phyloP scores from a whole-genome alignment of 495 filamentous ascomycete species.

The Aspergillus kassunensis region DNA sequence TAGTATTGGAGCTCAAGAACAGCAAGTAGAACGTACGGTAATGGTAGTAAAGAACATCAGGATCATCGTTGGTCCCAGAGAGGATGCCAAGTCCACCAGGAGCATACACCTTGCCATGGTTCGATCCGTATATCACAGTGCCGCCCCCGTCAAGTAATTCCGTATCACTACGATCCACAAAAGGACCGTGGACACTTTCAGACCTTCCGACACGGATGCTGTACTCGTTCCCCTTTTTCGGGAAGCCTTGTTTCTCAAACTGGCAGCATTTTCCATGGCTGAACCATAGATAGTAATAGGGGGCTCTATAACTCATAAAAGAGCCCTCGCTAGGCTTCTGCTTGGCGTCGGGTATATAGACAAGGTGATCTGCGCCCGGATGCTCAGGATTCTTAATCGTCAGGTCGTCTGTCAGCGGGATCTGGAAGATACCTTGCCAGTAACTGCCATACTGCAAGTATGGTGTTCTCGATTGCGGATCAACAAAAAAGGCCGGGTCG shows the following conservation, averaged over 20 bases:
- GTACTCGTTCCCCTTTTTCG: conserved; percentile 57
- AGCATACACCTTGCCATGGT: conserved; percentile 43
- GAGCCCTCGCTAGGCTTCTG: conserved; percentile 56
- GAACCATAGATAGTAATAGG: conserved; percentile 70
- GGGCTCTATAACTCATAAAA: conserved; percentile 53
- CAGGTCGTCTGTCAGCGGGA: conserved; percentile 48
- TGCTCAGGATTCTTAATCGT: conserved; percentile 28
- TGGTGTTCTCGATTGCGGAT: conserved; percentile 40
- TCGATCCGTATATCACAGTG: conserved; percentile 42
- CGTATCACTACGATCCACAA: conserved; percentile 33
- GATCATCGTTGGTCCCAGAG: conserved; percentile 22
- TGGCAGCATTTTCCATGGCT: conserved; percentile 66
- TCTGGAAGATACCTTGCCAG: conserved; percentile 69
- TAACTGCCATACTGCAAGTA: conserved; percentile 67
- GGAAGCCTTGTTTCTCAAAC: conserved; percentile 40
- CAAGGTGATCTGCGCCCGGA: conserved; percentile 49
- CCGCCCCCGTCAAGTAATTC: conserved; percentile 38
- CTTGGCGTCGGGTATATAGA: conserved; percentile 24
- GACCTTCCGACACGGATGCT: conserved; percentile 44
- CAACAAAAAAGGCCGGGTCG: conserved; percentile 58
- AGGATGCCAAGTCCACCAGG: conserved; percentile 44
- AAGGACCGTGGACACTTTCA: conserved; percentile 34
- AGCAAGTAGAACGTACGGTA: conserved; percentile 23
- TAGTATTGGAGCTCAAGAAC: neutral
- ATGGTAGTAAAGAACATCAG: conserved; percentile 48